These are phyloP conservation scores for Colletotrichum falcatum DNA, from an alignment of 2,329 filamentous ascomycete genomes.

Conservation along the genomic window DNA sequence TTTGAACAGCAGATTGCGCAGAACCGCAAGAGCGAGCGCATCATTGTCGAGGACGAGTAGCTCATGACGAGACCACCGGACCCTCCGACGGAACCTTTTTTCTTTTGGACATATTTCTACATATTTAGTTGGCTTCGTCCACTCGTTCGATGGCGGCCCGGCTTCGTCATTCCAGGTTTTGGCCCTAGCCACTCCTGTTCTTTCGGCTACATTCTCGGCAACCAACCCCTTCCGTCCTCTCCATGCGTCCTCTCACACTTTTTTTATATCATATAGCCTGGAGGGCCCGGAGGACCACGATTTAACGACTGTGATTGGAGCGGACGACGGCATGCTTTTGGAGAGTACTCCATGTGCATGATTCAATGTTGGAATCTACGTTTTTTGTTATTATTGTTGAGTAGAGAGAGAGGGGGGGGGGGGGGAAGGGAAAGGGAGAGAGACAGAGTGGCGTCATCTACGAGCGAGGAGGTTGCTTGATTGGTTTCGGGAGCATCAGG, in stretches of 20 bases:
- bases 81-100: constrained; percentile 5
- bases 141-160: constrained; percentile 6
- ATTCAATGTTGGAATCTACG: background rate
- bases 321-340: background rate
- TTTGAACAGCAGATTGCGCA: constrained; percentile 50
- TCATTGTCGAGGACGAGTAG: constrained; percentile 62
- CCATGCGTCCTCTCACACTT: background rate
- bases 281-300: constrained; percentile 34
- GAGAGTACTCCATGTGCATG: background rate
- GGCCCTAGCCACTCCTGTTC: background rate
- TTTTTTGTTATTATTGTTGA: background rate
- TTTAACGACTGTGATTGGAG: constrained; percentile 34
- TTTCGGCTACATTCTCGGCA: background rate
- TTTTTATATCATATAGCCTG: constrained; percentile 17
- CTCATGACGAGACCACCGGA: background rate
- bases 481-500: background rate
- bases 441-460: too few relatives aligned
- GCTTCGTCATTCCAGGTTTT: background rate
- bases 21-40: constrained; percentile 65
- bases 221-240: background rate
- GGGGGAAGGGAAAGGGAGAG: too few relatives aligned
- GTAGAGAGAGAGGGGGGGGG: too few relatives aligned
- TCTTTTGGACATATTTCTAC: constrained; percentile 2
- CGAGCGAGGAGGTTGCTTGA: background rate
- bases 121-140: constrained; percentile 22